phyloP scores from a whole-genome alignment of 768 basidiomycete species.

The Lactarius sanguifluus region DNA sequence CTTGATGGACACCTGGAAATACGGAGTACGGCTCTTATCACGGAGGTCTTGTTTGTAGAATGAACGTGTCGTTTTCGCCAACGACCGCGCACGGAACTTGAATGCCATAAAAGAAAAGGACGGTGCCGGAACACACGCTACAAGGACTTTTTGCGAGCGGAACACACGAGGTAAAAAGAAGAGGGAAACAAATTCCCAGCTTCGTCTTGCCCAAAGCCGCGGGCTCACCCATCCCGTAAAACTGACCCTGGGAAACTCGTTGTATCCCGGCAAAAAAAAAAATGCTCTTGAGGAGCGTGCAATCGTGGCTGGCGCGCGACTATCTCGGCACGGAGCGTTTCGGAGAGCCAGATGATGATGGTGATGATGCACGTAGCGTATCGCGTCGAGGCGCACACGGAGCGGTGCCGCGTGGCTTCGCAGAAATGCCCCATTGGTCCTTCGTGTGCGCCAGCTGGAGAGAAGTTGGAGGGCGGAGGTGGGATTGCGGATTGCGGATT shows the following conservation, averaged over 20 bases:
- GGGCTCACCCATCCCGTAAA: neutral
- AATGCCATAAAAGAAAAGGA: conserved; percentile 57
- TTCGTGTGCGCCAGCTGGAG: conserved; percentile 35
- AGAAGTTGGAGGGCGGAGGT: neutral
- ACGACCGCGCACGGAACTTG: conserved; percentile 55
- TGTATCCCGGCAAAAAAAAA: no score
- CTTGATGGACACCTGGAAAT: conserved; percentile 38
- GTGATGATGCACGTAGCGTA: conserved; percentile 27
- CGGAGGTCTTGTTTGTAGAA: conserved; percentile 47
- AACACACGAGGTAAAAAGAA: conserved; percentile 15
- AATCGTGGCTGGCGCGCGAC: conserved; percentile 28
- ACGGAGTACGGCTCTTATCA: conserved; percentile 44
- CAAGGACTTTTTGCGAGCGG: conserved; percentile 48
- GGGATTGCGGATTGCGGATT: neutral
- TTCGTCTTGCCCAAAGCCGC: neutral
- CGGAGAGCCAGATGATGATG: conserved; percentile 32
- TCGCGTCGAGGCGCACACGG: no score
- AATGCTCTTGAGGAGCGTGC: conserved; percentile 34
- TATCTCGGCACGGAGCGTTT: conserved; percentile 49
- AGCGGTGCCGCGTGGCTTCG: conserved; percentile 24
- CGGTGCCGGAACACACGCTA: conserved; percentile 64
- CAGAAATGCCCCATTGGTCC: conserved; percentile 41
- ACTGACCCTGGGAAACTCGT: no score
- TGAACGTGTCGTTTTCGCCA: conserved; percentile 52
- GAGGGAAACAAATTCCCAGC: neutral